phyloP scores from a whole-genome alignment of 768 basidiomycete species.

The Boletus insuetus region DNA sequence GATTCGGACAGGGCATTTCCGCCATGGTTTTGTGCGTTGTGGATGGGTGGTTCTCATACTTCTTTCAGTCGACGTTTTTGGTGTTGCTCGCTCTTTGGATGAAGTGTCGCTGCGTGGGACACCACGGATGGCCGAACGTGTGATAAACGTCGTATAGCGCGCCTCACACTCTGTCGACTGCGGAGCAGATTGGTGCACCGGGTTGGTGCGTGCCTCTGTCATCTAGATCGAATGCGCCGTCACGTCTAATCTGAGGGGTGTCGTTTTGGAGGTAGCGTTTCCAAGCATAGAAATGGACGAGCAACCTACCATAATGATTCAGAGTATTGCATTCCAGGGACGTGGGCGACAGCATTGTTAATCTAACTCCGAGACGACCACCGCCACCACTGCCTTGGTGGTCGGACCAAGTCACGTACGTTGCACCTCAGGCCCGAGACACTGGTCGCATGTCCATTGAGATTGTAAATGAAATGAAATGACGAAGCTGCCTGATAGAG shows the following conservation, averaged over 20 bases:
- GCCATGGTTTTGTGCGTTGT: slow-evolving; percentile 10
- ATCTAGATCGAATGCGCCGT: slow-evolving; percentile 2
- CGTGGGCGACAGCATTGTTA: not conserved
- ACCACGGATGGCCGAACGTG: slow-evolving; percentile 1
- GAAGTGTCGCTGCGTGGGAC: slow-evolving; percentile 4
- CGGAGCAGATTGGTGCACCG: not conserved
- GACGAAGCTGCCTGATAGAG: slow-evolving; percentile 15
- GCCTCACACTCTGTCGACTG: not conserved
- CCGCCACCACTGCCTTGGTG: slow-evolving; percentile 21
- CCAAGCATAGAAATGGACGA: slow-evolving; percentile 1
- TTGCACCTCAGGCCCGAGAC: not conserved
- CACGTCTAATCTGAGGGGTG: not conserved
- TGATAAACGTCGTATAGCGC: not conserved
- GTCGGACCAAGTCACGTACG: slow-evolving; percentile 17
- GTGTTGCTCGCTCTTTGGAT: slow-evolving; percentile 4
- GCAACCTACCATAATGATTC: not conserved
- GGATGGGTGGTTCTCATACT: slow-evolving; percentile 7
- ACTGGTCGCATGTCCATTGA: not conserved
- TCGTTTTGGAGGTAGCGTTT: not conserved
- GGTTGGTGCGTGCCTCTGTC: not conserved
- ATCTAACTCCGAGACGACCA: slow-evolving; percentile 7
- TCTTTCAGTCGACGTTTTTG: slow-evolving; percentile 9
- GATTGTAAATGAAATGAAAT: slow-evolving; percentile 9
- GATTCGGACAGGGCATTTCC: slow-evolving; percentile 22
- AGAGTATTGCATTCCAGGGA: slow-evolving; percentile 4